Evolutionary conservation across 2,329 filamentous ascomycete species (phyloP).

Genomic region (Diaporthe ilicicola): DNA sequence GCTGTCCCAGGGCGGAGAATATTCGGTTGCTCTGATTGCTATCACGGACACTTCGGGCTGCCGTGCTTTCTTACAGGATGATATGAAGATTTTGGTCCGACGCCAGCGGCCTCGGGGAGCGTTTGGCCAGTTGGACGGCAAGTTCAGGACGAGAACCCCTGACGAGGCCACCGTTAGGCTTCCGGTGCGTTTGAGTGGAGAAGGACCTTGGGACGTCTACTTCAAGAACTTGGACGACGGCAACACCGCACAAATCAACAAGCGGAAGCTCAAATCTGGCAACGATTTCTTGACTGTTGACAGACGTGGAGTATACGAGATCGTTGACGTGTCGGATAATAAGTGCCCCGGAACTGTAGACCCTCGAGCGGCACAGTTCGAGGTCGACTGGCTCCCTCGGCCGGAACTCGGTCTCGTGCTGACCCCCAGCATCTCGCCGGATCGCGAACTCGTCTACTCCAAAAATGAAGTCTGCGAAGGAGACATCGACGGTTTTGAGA

Average conservation of each 20-base stretch:
- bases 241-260: slow-evolving; percentile 50
- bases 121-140: slow-evolving; percentile 87
- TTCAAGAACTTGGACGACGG: slow-evolving; percentile 74
- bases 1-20: slow-evolving; percentile 85
- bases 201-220: slow-evolving; percentile 82
- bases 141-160: slow-evolving; percentile 76
- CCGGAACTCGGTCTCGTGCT: slow-evolving; percentile 75
- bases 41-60: slow-evolving; percentile 88
- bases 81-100: slow-evolving; percentile 84
- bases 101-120: slow-evolving; percentile 86
- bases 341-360: slow-evolving; percentile 87
- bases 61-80: slow-evolving; percentile 84
- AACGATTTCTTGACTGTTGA: slow-evolving; percentile 77
- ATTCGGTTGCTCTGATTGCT: slow-evolving; percentile 84
- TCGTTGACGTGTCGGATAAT: slow-evolving; percentile 78
- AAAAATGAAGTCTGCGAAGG: slow-evolving; percentile 93
- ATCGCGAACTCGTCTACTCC: slow-evolving; percentile 61
- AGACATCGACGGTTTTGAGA: slow-evolving; percentile 87
- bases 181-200: slow-evolving; percentile 85
- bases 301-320: slow-evolving; percentile 78
- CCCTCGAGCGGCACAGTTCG: slow-evolving; percentile 75
- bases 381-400: slow-evolving; percentile 85
- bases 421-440: slow-evolving; percentile 66
- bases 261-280: slow-evolving; percentile 58
- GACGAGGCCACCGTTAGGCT: slow-evolving; percentile 78